These are phyloP conservation scores for Lagenidium sp. DNA, from an alignment of 352 stramenopile species.

Conservation along the genomic window DNA sequence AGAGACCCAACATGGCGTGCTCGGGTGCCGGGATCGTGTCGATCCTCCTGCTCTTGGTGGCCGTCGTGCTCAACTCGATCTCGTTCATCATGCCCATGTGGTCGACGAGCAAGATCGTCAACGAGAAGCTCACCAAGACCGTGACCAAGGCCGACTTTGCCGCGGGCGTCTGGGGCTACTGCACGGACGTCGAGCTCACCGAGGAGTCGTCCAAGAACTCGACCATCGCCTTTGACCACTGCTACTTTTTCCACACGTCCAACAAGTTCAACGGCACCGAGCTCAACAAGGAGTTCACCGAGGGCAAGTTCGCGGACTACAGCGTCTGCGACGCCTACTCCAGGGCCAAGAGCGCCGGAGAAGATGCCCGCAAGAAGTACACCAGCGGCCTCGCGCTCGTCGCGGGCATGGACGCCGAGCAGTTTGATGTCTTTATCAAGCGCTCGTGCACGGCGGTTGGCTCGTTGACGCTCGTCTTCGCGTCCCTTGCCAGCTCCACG, in stretches of 20 bases:
- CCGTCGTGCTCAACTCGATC: slow-evolving; percentile 45
- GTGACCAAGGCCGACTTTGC: slow-evolving; percentile 39
- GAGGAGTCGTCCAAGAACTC: slow-evolving; percentile 11
- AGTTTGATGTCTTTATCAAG: slow-evolving; percentile 54
- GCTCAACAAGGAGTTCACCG: slow-evolving; percentile 20
- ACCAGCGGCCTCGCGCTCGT: slow-evolving; percentile 20
- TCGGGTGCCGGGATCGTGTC: slow-evolving; percentile 39
- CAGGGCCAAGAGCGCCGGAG: slow-evolving; percentile 15
- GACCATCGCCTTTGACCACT: slow-evolving; percentile 41
- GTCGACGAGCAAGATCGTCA: slow-evolving; percentile 47
- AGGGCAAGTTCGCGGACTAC: slow-evolving; percentile 38
- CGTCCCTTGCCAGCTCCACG: slow-evolving; percentile 23
- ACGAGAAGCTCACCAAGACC: slow-evolving; percentile 18
- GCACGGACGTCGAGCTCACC: slow-evolving; percentile 43
- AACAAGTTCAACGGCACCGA: slow-evolving; percentile 42
- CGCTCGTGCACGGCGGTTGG: slow-evolving; percentile 46
- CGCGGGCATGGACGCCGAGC: slow-evolving; percentile 31
- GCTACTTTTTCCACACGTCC: slow-evolving; percentile 64
- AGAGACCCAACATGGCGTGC: slow-evolving; percentile 30
- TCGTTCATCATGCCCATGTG: slow-evolving; percentile 57
- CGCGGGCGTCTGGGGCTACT: slow-evolving; percentile 54
- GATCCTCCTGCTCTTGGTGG: slow-evolving; percentile 47
- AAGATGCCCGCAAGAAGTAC: slow-evolving; percentile 21
- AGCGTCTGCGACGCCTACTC: slow-evolving; percentile 55
- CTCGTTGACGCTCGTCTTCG: slow-evolving; percentile 32